Percentiles rank a stretch among this genome's conserved stretches.
These are phyloP conservation scores for Aspergillus felis DNA, from an alignment of 2,329 filamentous ascomycete genomes.

Conservation along the genomic window DNA sequence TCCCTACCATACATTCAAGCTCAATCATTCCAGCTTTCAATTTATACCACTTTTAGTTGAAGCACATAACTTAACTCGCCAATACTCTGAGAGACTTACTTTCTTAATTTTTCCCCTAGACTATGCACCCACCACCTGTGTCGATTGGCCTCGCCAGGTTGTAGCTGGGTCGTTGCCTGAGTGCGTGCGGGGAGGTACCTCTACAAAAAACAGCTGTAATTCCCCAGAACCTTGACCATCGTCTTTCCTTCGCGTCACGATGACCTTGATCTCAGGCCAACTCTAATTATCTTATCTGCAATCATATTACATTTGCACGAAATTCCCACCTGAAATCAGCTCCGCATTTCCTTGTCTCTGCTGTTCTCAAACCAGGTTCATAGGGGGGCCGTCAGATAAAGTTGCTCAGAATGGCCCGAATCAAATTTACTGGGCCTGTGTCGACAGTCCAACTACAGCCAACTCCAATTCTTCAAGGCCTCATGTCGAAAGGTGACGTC, in stretches of 20 bases:
- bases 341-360: background rate
- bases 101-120: background rate
- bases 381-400: background rate
- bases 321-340: background rate
- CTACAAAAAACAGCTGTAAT: background rate
- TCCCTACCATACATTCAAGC: background rate
- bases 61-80: background rate
- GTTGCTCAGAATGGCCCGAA: conserved; percentile 19
- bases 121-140: background rate
- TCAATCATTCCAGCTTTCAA: background rate
- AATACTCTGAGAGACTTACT: background rate
- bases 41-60: background rate
- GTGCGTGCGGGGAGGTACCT: background rate
- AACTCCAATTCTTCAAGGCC: conserved; percentile 4
- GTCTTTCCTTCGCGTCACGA: background rate
- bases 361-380: background rate
- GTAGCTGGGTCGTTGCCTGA: background rate
- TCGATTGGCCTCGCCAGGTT: background rate
- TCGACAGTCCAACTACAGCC: conserved; percentile 16
- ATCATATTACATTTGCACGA: background rate
- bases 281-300: background rate
- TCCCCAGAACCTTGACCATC: background rate
- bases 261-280: background rate
- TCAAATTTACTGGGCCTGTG: conserved; percentile 20
- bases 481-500: conserved; percentile 4